Conservation (phyloP, 768 basidiomycete species). For the Tubosaeta sp. region DNA sequence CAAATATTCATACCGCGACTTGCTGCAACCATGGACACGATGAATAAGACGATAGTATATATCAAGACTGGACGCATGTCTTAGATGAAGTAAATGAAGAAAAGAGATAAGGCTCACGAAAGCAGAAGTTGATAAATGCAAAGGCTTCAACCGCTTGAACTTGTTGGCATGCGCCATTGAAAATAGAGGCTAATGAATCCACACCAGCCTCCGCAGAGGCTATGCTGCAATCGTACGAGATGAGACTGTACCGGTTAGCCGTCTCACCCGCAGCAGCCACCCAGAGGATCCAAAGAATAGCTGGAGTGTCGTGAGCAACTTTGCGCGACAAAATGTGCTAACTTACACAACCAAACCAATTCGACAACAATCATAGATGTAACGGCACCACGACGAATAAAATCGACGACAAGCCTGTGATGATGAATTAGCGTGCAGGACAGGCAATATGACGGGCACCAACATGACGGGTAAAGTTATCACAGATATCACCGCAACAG, state of each 20-base stretch:
- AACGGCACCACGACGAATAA: slow-evolving; percentile 32
- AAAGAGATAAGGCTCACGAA: slow-evolving; percentile 21
- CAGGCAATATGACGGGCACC: background rate
- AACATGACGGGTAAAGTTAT: slow-evolving; percentile 30
- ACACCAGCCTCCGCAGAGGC: background rate
- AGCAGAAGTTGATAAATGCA: slow-evolving; percentile 34
- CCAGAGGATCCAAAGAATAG: slow-evolving; percentile 37
- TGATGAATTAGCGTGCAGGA: background rate
- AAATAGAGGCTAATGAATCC: background rate
- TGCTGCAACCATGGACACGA: slow-evolving; percentile 25
- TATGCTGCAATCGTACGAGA: background rate
- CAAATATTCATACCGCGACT: slow-evolving; percentile 30
- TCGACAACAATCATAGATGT: slow-evolving; percentile 39
- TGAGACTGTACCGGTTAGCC: background rate
- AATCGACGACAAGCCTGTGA: slow-evolving; percentile 34
- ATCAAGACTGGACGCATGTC: slow-evolving; percentile 25
- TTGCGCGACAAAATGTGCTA: background rate
- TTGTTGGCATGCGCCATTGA: slow-evolving; percentile 24
- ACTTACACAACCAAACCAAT: slow-evolving; percentile 35
- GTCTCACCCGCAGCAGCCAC: slow-evolving; percentile 33
- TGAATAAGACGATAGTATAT: slow-evolving; percentile 26
- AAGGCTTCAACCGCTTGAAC: slow-evolving; percentile 32
- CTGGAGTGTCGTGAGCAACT: slow-evolving; percentile 13
- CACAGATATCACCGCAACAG: slow-evolving; percentile 26
- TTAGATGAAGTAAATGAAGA: background rate